Evolutionary conservation across 1,284 basidiomycete genomes (phyloP).

Genomic region (Apiotrichum brassicae): DNA sequence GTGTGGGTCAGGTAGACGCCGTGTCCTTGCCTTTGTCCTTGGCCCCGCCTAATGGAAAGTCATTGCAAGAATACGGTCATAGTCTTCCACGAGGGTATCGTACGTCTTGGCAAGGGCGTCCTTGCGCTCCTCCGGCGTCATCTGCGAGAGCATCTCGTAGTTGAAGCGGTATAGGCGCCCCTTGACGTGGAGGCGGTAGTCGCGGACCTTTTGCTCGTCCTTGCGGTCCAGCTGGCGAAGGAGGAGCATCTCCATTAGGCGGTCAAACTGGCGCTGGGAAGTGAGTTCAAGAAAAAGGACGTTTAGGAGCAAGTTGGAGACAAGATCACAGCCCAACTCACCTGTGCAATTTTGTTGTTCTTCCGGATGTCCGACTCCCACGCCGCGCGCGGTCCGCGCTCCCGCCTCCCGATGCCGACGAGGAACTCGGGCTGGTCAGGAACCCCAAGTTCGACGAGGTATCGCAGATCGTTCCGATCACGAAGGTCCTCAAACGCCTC

Average conservation of each 20-base stretch:
- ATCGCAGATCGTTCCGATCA: slow-evolving; percentile 82
- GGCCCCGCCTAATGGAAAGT: slow-evolving; percentile 30
- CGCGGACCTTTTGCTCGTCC: slow-evolving; percentile 56
- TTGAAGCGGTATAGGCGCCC: slow-evolving; percentile 91
- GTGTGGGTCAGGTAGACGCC: no score
- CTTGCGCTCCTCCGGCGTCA: slow-evolving; percentile 76
- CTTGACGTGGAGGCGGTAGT: slow-evolving; percentile 78
- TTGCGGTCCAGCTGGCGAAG: slow-evolving; percentile 63
- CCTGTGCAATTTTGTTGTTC: slow-evolving; percentile 82
- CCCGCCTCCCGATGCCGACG: slow-evolving; percentile 28
- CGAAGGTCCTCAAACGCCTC: slow-evolving; percentile 69
- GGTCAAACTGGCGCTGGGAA: slow-evolving; percentile 77
- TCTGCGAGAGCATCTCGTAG: slow-evolving; percentile 77
- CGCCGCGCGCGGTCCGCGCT: slow-evolving; percentile 26
- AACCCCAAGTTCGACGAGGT: slow-evolving; percentile 51
- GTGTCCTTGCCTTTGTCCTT: no score
- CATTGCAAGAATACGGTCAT: slow-evolving; percentile 66
- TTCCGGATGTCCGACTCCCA: slow-evolving; percentile 77
- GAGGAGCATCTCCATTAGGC: slow-evolving; percentile 86
- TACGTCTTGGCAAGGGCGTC: slow-evolving; percentile 92
- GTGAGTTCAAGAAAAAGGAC: no score
- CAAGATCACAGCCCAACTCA: slow-evolving; percentile 45
- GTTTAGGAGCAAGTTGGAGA: no score
- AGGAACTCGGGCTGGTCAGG: slow-evolving; percentile 33
- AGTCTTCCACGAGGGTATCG: slow-evolving; percentile 77